These are phyloP conservation scores for Trichomonascaceae sp. DNA, from an alignment of 1,139 yeast species.

Conservation along the genomic window DNA sequence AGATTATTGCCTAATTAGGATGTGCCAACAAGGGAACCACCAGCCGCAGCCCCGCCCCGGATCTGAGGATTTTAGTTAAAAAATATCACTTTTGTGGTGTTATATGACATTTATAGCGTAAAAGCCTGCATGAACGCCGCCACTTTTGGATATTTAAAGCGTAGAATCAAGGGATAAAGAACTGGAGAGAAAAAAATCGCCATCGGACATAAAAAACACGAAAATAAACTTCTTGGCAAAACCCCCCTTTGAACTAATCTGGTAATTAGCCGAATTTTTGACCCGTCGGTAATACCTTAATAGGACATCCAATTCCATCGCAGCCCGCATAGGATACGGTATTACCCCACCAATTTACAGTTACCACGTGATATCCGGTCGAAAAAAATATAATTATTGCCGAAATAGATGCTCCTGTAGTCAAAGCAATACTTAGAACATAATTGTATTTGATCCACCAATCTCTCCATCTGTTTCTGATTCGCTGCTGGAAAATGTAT, in stretches of 20 bases:
- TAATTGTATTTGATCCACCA: constrained; percentile 66
- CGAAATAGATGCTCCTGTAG: constrained; percentile 54
- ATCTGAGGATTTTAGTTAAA: neutral
- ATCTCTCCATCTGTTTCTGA: constrained; percentile 41
- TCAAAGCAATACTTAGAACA: constrained; percentile 48
- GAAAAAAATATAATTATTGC: constrained; percentile 50
- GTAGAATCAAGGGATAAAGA: neutral
- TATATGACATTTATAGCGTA: too few relatives aligned
- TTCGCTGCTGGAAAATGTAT: constrained; percentile 45
- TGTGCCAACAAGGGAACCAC: neutral
- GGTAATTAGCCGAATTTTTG: neutral
- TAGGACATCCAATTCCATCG: constrained; percentile 33
- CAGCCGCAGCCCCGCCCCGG: neutral
- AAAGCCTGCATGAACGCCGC: neutral
- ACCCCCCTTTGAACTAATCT: neutral
- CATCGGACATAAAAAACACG: too few relatives aligned
- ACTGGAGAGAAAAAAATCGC: neutral
- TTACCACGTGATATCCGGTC: constrained; percentile 38
- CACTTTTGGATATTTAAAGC: neutral
- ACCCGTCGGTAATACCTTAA: constrained; percentile 8
- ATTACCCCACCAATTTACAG: constrained; percentile 57
- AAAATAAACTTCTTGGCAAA: too few relatives aligned
- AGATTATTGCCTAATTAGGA: neutral
- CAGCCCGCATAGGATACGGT: constrained; percentile 38
- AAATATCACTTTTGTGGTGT: too few relatives aligned